These are phyloP conservation scores for Parsonsia alboflavescens DNA, from an alignment of 257 asterid genomes.

Conservation along the genomic window DNA sequence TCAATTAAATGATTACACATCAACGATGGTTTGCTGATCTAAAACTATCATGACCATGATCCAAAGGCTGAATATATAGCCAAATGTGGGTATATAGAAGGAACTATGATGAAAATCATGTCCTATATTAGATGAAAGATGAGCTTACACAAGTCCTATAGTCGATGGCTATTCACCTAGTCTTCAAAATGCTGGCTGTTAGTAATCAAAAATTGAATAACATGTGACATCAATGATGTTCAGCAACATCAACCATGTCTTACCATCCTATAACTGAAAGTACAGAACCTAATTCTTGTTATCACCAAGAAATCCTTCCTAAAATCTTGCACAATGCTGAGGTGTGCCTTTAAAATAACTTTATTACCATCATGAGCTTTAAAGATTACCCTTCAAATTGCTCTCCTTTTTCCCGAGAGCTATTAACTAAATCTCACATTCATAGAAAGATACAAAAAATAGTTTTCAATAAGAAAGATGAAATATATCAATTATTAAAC, in stretches of 20 bases:
- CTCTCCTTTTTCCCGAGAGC: background rate
- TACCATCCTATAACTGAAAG: background rate
- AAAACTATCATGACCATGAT: background rate
- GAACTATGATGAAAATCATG: background rate
- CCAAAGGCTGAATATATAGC: background rate
- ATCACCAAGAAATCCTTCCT: background rate
- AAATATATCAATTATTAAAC: background rate
- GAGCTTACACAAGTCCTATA: background rate
- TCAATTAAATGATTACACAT: background rate
- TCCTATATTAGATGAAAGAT: background rate
- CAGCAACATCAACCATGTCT: background rate
- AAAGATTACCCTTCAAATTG: background rate
- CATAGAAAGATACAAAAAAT: background rate
- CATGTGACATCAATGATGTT: background rate
- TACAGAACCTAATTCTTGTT: background rate
- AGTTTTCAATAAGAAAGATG: too few relatives aligned
- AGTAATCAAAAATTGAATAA: background rate
- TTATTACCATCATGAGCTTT: background rate
- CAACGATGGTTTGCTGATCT: background rate
- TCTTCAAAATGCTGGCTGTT: background rate
- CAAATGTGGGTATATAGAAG: background rate
- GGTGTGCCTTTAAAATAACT: background rate
- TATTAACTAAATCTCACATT: background rate
- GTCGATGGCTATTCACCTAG: background rate
- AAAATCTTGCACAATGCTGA: background rate